Evolutionary conservation across 179 eudicot genomes (phyloP), one percentile per base, ranked within the genome.

Genomic region (Camellia oleifera): DNA sequence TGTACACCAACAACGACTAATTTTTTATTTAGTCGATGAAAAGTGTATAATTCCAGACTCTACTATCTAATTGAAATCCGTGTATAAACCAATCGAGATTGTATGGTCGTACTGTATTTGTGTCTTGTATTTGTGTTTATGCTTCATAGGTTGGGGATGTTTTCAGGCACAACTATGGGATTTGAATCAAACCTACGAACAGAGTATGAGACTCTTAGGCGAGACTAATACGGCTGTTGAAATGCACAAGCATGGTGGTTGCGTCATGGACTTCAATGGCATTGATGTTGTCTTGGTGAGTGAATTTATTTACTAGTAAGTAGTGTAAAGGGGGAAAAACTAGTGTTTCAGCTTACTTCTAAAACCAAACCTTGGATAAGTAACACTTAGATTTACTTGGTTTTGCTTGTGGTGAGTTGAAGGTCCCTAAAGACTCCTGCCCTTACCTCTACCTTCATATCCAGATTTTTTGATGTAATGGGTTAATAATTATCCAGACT

Each of bases 161-260:
- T 75, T 82, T 80, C 75, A 95, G 98, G 92, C 90, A n/a, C 94
- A 92, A 80, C 78, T 96, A 58, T 86, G 88, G 93, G 74, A 76
- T 42, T 80, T 91, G 88, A 86, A 88, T 84, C 89, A 89, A 82
- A 85, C 89, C 15, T 96, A 89, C 57, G 90, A 91, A 79, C 94
- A 91, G 66, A 96, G 99, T 66, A 76, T 88, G 85, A 88, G 81
- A 75, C 88, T 94, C 15, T 81, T 96, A 20, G 82, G 78, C 15
- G 98, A 96, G 87, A 94, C 99, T 2, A 89, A 96, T 88, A 96
- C 98, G 0, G 98, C 97, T 0, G 97, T 94, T 32, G 94, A 94
- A 78, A 96, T 96, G 86, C 87, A 84, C 65, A 96, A 94, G 77
- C 84, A 86, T 69, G 88, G 86, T 69, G 88, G 82, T 72, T 83